phyloP scores from a whole-genome alignment of 345 rosid genomes.

The Moringa oleifera region DNA sequence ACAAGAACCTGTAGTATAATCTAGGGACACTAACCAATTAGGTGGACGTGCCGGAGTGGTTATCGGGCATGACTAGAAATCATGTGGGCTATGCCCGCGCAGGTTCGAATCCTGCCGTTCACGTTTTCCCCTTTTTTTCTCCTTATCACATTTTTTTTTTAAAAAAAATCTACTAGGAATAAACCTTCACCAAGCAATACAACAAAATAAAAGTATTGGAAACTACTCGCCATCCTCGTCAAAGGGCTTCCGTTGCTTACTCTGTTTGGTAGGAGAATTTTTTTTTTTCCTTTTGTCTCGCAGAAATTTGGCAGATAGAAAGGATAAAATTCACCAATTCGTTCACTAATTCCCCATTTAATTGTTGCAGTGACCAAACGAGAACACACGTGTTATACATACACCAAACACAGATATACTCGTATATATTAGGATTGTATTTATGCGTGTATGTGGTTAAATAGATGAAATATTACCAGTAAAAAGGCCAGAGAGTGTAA shows the following conservation, averaged over 20 bases:
- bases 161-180: too few species aligned
- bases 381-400: background rate
- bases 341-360: background rate
- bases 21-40: too few species aligned
- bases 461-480: conserved; percentile 40
- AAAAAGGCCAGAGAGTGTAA: conserved; percentile 87
- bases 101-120: conserved; percentile 70
- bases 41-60: conserved; percentile 98
- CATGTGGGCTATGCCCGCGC: conserved; percentile 96
- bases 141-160: too few species aligned
- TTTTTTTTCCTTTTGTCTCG: too few species aligned
- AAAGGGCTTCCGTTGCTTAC: too few species aligned
- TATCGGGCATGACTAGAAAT: conserved; percentile 98
- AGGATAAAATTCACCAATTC: background rate
- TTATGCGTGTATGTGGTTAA: background rate
- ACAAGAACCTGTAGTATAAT: too few species aligned
- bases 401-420: background rate
- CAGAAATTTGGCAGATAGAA: background rate
- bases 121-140: too few species aligned
- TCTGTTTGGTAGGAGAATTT: too few species aligned
- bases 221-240: too few species aligned
- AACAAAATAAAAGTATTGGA: too few species aligned
- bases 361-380: background rate
- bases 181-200: too few species aligned
- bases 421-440: background rate